These are phyloP conservation scores for Lactarius sanguifluus DNA, from an alignment of 768 basidiomycete species.

Conservation along the genomic window DNA sequence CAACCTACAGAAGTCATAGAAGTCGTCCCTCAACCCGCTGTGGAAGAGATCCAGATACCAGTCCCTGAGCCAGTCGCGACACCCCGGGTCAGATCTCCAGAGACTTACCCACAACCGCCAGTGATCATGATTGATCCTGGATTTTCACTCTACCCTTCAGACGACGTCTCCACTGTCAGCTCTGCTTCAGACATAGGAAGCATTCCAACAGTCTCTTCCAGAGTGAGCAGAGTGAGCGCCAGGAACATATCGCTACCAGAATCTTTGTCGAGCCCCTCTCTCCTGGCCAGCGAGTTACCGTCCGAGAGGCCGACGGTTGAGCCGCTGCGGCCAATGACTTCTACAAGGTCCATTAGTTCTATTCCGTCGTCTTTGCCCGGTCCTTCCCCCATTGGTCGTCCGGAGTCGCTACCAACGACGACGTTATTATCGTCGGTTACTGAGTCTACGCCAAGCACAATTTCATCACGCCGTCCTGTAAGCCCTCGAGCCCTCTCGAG, in stretches of 20 bases:
- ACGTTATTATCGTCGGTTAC: constrained; percentile 22
- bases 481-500: constrained; percentile 35
- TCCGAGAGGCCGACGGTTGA: neutral
- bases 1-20: neutral
- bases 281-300: neutral
- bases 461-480: constrained; percentile 24
- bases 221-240: constrained; percentile 1
- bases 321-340: constrained; percentile 5
- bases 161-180: neutral
- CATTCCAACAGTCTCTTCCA: constrained; percentile 1
- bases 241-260: neutral
- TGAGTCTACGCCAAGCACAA: constrained; percentile 26
- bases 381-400: constrained; percentile 33
- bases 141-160: constrained; percentile 1
- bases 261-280: constrained; percentile 23
- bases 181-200: constrained; percentile 14
- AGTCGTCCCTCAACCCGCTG: neutral
- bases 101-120: constrained; percentile 10
- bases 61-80: neutral
- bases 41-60: neutral
- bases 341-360: constrained; percentile 14
- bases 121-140: neutral
- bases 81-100: constrained; percentile 5
- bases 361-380: constrained; percentile 27
- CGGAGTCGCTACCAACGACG: constrained; percentile 33